Conservation (phyloP, 345 rosid species). For the Ceriops tagal region DNA sequence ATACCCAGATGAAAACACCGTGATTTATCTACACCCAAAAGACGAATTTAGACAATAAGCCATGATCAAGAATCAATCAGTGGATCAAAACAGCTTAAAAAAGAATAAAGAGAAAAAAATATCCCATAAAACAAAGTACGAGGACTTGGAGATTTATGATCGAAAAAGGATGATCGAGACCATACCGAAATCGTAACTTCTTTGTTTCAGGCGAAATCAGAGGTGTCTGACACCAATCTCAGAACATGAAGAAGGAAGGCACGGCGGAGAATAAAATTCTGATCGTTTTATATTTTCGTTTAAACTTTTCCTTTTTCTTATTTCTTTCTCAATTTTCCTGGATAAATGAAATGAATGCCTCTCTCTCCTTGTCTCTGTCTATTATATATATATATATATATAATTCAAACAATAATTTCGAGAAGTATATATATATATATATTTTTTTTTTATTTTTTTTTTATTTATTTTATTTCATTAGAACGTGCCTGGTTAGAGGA, state of each 20-base stretch:
- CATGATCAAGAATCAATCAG: slow-evolving; percentile 13
- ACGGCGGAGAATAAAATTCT: background rate
- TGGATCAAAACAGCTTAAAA: slow-evolving; percentile 23
- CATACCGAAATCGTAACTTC: slow-evolving; percentile 31
- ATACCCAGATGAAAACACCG: slow-evolving; percentile 20
- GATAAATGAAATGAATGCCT: background rate
- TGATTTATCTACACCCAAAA: background rate
- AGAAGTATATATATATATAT: background rate
- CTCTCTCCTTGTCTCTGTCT: background rate
- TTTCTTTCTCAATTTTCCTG: background rate
- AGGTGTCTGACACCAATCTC: slow-evolving; percentile 27
- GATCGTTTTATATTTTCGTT: background rate
- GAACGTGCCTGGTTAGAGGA: slow-evolving; percentile 8
- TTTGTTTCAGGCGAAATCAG: slow-evolving; percentile 28
- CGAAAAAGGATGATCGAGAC: slow-evolving; percentile 23
- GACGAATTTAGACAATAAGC: slow-evolving; percentile 14
- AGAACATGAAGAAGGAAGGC: slow-evolving; percentile 13
- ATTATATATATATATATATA: background rate
- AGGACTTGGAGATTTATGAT: slow-evolving; percentile 11
- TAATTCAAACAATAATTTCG: no score
- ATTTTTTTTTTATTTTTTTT: background rate
- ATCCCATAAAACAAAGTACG: slow-evolving; percentile 13
- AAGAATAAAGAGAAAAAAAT: slow-evolving; percentile 2
- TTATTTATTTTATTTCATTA: background rate
- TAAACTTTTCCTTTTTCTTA: background rate